These are phyloP conservation scores for Murraya paniculata DNA, from an alignment of 345 rosid species.

Conservation along the genomic window DNA sequence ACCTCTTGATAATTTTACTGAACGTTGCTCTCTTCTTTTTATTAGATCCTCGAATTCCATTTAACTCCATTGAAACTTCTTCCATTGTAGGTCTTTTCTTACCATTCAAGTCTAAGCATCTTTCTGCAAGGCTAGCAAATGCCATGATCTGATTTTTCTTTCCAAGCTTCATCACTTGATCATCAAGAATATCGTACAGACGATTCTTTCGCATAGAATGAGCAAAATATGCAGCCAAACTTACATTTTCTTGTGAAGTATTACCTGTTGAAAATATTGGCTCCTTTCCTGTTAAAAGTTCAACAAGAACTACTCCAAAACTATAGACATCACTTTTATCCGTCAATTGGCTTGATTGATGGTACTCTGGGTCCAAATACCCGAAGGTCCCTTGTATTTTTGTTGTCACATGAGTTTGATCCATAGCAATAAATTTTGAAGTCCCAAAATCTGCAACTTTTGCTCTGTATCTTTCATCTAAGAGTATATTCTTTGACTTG, in stretches of 20 bases:
- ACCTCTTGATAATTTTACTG: neutral
- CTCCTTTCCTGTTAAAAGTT: no score
- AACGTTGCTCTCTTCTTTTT: neutral
- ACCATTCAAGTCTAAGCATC: neutral
- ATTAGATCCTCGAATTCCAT: neutral
- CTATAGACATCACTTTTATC: no score
- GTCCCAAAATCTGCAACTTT: neutral
- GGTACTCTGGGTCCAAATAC: no score
- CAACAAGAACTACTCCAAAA: no score
- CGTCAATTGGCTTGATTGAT: no score
- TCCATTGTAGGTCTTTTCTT: slow-evolving; percentile 6
- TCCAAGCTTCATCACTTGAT: neutral
- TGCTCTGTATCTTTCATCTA: slow-evolving; percentile 4
- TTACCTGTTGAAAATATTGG: no score
- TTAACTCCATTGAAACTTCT: neutral
- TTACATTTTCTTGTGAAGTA: no score
- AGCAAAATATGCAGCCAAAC: neutral
- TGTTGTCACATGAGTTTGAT: no score
- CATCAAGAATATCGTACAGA: neutral
- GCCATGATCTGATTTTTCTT: neutral
- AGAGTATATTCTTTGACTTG: neutral
- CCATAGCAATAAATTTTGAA: no score
- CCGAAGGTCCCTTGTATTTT: no score
- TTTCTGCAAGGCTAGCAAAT: neutral
- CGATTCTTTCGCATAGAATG: neutral